Conservation (phyloP, 2,329 filamentous ascomycete species). For the Clarireedia paspali region DNA sequence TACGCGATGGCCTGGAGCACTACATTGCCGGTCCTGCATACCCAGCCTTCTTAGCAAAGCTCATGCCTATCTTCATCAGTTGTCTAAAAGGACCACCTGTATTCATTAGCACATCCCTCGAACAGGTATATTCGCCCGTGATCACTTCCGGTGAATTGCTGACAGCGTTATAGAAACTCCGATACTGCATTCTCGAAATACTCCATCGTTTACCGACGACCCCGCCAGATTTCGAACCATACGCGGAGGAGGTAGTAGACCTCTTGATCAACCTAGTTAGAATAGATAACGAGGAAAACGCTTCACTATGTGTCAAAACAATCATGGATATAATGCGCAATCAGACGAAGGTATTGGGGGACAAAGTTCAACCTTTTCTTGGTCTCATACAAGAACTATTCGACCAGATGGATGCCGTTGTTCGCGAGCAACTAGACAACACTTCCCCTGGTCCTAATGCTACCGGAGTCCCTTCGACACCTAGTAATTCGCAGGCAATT, state of each 20-base stretch:
- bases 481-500: conserved; percentile 59
- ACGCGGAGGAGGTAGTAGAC: conserved; percentile 82
- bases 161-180: conserved; percentile 57
- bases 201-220: conserved; percentile 75
- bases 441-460: conserved; percentile 47
- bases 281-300: conserved; percentile 96
- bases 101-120: conserved; percentile 82
- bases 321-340: conserved; percentile 95
- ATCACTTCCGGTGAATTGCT: background rate
- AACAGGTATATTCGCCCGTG: conserved; percentile 59
- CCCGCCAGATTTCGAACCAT: conserved; percentile 77
- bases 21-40: conserved; percentile 77
- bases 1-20: conserved; percentile 87
- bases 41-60: conserved; percentile 70
- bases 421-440: conserved; percentile 90
- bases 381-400: conserved; percentile 93
- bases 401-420: conserved; percentile 86
- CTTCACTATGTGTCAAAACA: conserved; percentile 95
- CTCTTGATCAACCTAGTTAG: conserved; percentile 82
- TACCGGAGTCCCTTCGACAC: conserved; percentile 58
- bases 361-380: conserved; percentile 83
- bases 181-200: conserved; percentile 90
- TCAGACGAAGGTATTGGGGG: conserved; percentile 73
- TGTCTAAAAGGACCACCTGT: conserved; percentile 80
- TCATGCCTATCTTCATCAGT: conserved; percentile 83